These are phyloP conservation scores for Aspergillus hancockii DNA, from an alignment of 495 filamentous ascomycete species.

Conservation along the genomic window DNA sequence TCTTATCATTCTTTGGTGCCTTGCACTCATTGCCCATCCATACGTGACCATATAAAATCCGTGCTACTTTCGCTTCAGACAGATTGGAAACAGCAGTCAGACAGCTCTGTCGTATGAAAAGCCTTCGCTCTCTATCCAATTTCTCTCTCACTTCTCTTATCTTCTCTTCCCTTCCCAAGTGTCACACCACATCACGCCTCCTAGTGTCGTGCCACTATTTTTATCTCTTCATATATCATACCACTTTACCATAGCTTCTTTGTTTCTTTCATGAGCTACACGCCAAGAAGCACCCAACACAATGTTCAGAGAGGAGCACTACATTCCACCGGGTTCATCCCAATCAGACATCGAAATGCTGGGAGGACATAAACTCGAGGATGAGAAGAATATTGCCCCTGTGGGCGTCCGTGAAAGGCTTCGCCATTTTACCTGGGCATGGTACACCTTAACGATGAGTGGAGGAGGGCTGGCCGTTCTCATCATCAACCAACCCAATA, in stretches of 20 bases:
- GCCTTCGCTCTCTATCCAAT: neutral
- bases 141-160: neutral
- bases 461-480: conserved; percentile 65
- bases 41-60: conserved; percentile 6
- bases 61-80: neutral
- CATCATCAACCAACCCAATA: conserved; percentile 57
- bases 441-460: conserved; percentile 70
- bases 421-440: conserved; percentile 72
- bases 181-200: neutral
- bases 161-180: neutral
- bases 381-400: conserved; percentile 18
- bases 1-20: neutral
- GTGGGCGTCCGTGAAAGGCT: conserved; percentile 48
- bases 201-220: neutral
- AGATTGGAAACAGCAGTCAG: neutral
- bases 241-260: neutral
- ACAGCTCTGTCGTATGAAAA: neutral
- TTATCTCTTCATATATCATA: neutral
- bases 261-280: neutral
- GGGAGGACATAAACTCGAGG: conserved; percentile 15
- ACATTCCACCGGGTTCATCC: conserved; percentile 24
- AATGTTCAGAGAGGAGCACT: conserved; percentile 16
- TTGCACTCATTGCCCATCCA: neutral
- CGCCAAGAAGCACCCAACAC: neutral
- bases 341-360: conserved; percentile 31